Base-by-base conservation (phyloP, 768 basidiomycete species). In the Podaxis sp. region DNA sequence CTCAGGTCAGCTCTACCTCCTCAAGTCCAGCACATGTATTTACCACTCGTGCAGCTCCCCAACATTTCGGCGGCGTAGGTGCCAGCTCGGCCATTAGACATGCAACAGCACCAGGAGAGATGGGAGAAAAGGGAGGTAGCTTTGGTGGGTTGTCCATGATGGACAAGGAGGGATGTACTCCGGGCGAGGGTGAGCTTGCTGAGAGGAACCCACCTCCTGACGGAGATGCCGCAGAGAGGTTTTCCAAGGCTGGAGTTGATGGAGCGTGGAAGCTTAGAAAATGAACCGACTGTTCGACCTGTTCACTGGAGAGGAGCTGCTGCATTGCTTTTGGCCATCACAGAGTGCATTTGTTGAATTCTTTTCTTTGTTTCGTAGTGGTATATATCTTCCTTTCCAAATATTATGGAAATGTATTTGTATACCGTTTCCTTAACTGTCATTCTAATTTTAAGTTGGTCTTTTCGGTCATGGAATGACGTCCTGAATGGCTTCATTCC, bases 201-300 rank as follows among this genome's bases (percentile, higher is more conserved):
- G 77, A 77, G 48, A 71, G 79, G 63, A 84, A 83, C 64, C 77
- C 80, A 2, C 79, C 73, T 44, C 80, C 80, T 14, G 76, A 80
- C 59, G 73, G 74, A 32, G 74, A 66, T 21, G 75, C 72, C 54
- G 80, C 77, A 18, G 76, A 78, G 68, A 73, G 72, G 62, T 79
- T 76, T 72, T 77, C 78, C 50, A 80, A 74, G 68, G 72, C 74
- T 61, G 84, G 79, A 46, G 67, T 81, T 35, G 69, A 77, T 62
- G 74, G 75, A 54, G 78, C 77, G 56, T 81, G 79, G 82, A 79
- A 81, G 72, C 68, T 70, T 63, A 75, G 81, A 65, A 83, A 79
- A 69, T 81, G 65, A 72, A 38, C 38, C 23, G 25, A 25, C 47
- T 5, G 23, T 27, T 48, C 23, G 13, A 48, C 18, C 16, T 47